Evolutionary conservation across 2,329 filamentous ascomycete genomes (phyloP).

Genomic region (Nemania sp.): DNA sequence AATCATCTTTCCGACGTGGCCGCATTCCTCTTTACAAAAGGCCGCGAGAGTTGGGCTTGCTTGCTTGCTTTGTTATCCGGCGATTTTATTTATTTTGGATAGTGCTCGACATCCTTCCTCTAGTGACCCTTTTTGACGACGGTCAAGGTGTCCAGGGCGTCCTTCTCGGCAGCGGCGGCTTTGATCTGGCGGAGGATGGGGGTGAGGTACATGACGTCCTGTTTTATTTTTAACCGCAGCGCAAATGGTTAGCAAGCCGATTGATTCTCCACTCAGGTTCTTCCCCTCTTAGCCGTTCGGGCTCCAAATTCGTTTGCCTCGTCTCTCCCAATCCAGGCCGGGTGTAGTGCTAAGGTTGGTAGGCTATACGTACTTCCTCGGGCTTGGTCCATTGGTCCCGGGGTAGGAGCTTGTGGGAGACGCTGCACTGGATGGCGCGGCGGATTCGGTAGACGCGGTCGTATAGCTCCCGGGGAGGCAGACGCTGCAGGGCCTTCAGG

Average conservation of each 20-base stretch:
- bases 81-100: neutral
- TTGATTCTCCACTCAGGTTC: neutral
- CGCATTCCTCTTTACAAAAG: conserved; percentile 11
- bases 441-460: conserved; percentile 97
- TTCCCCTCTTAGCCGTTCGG: too few relatives aligned
- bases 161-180: conserved; percentile 55
- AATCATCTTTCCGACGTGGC: neutral
- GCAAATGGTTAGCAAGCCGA: conserved; percentile 7
- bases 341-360: neutral
- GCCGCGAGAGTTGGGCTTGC: neutral
- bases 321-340: neutral
- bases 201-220: conserved; percentile 60
- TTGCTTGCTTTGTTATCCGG: conserved; percentile 1
- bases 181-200: conserved; percentile 57
- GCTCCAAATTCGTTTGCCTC: neutral
- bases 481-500: conserved; percentile 86
- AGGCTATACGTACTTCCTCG: conserved; percentile 50
- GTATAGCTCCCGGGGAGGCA: conserved; percentile 87
- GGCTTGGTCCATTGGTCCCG: conserved; percentile 64
- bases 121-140: conserved; percentile 40
- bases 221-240: conserved; percentile 6
- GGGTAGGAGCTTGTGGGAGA: conserved; percentile 67
- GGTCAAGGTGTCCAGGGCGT: conserved; percentile 46
- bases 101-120: neutral
- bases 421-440: conserved; percentile 81